Percentiles rank a stretch among this genome's conserved stretches.
These are phyloP conservation scores for Pichia eremophila DNA, from an alignment of 805 yeast species.

Conservation along the genomic window DNA sequence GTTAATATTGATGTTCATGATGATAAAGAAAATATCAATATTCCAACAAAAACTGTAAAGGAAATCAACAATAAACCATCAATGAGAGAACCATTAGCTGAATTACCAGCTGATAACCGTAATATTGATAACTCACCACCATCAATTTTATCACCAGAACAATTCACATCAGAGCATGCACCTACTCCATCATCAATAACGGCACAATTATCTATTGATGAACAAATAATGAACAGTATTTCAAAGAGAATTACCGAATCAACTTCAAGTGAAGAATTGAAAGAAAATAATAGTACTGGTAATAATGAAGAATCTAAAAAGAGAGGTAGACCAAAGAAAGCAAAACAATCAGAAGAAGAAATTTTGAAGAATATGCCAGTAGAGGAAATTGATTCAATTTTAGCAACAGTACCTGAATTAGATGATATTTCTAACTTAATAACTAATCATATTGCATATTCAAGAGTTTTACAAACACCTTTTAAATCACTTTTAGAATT, in stretches of 20 bases:
- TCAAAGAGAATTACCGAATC: background rate
- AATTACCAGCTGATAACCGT: background rate
- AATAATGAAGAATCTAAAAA: conserved; percentile 3
- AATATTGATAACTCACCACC: background rate
- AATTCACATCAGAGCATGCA: no score
- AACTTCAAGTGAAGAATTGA: background rate
- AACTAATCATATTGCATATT: conserved; percentile 81
- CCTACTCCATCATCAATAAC: background rate
- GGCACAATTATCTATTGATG: background rate
- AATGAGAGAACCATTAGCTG: background rate
- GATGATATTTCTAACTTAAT: conserved; percentile 54
- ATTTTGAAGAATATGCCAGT: conserved; percentile 11
- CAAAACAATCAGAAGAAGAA: conserved; percentile 7
- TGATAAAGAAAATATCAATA: background rate
- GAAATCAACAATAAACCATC: background rate
- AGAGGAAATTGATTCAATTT: conserved; percentile 21
- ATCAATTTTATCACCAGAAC: no score
- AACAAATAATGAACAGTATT: background rate
- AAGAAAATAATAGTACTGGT: background rate
- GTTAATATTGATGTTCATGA: background rate
- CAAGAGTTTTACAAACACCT: conserved; percentile 82
- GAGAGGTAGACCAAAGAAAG: conserved; percentile 7
- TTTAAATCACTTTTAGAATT: conserved; percentile 50
- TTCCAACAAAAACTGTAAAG: background rate
- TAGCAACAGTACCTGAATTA: conserved; percentile 31